Evolutionary conservation across 129 eudicot genomes (phyloP).

Genomic region (Logfia minima): DNA sequence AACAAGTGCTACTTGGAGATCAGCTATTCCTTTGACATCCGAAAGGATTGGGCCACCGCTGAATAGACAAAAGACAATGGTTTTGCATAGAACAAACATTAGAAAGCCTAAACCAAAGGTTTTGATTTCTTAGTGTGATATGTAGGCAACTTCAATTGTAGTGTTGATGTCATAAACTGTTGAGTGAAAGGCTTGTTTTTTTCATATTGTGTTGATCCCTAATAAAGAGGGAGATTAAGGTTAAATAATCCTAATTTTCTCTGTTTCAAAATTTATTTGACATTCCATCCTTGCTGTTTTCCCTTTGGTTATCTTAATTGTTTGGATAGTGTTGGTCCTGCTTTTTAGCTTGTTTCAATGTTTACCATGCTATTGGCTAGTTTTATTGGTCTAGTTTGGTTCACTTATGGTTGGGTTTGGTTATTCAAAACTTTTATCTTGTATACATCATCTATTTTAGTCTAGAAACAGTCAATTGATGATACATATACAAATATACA

Average conservation of each 20-base stretch:
- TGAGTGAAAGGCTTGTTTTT: slow-evolving; percentile 20
- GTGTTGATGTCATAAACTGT: slow-evolving; percentile 34
- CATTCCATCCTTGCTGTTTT: slow-evolving; percentile 17
- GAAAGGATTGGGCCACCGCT: slow-evolving; percentile 66
- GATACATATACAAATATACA: background rate
- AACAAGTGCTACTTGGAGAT: slow-evolving; percentile 87
- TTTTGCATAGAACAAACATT: slow-evolving; percentile 19
- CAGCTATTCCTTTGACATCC: slow-evolving; percentile 71
- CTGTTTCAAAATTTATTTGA: slow-evolving; percentile 28
- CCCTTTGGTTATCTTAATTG: slow-evolving; percentile 1
- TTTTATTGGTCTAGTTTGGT: background rate
- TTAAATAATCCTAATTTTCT: slow-evolving; percentile 21
- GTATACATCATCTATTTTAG: background rate
- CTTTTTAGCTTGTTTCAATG: background rate
- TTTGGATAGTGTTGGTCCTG: slow-evolving; percentile 8
- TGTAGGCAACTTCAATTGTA: slow-evolving; percentile 24
- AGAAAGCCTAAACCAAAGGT: slow-evolving; percentile 1
- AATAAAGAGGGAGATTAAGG: slow-evolving; percentile 35
- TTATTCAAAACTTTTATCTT: background rate
- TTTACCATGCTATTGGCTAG: background rate
- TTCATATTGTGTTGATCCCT: slow-evolving; percentile 26
- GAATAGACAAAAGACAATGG: slow-evolving; percentile 18
- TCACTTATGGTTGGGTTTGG: background rate
- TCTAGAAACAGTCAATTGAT: background rate
- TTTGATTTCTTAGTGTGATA: slow-evolving; percentile 20